A percentile compares a stretch with the other conserved stretches of the same genome.
phyloP scores from a whole-genome alignment of 108 stramenopile genomes.

The Pseudonitzschia multistriata region DNA sequence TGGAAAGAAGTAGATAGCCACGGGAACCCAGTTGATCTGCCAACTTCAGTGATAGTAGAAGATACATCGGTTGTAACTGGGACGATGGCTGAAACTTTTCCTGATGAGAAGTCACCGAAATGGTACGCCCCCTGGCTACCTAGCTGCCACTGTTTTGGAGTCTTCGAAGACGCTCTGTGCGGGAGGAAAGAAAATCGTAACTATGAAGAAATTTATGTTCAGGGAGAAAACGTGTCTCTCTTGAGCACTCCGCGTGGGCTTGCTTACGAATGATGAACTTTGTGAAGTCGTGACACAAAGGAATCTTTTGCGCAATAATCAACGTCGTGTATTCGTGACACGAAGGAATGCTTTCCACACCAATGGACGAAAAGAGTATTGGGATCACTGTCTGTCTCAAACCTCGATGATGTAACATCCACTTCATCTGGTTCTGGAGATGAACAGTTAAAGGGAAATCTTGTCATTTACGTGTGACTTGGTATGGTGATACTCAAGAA shows the following conservation, averaged over 20 bases:
- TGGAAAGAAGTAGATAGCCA: not conserved
- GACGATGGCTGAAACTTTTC: not conserved
- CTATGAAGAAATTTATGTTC: constrained; percentile 2
- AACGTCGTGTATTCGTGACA: no score
- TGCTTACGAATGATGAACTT: constrained; percentile 4
- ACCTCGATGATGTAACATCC: no score
- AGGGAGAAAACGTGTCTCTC: constrained; percentile 5
- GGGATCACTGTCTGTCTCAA: no score
- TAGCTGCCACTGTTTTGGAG: not conserved
- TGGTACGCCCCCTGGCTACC: constrained; percentile 1
- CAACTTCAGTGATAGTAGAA: constrained; percentile 5
- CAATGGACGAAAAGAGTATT: no score
- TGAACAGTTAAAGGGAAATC: no score
- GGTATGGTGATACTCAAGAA: no score
- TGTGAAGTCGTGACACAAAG: not conserved
- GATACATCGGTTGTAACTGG: not conserved
- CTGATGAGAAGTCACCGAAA: not conserved
- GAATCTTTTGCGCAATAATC: not conserved
- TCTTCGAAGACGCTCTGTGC: not conserved
- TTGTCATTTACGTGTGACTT: no score
- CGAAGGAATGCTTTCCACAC: no score
- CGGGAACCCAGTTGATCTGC: not conserved
- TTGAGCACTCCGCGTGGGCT: constrained; percentile 11
- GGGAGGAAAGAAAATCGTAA: not conserved
- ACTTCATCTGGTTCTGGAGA: no score